A percentile compares a stretch with the other conserved stretches of the same genome.
These are phyloP conservation scores for Hyaloscypha hepaticicola DNA, from an alignment of 495 filamentous ascomycete species.

Conservation along the genomic window DNA sequence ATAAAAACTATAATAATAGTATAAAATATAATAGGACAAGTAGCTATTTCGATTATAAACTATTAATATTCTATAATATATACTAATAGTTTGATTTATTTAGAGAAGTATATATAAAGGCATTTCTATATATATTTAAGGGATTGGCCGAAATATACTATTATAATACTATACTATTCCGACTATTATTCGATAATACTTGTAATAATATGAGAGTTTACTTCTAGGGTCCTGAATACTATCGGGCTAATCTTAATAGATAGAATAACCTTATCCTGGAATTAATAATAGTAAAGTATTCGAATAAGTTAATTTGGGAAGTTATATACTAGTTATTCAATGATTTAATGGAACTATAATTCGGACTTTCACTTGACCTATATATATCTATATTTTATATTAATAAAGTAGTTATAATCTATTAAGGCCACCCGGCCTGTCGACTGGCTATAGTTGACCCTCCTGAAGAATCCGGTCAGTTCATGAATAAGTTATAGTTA, in stretches of 20 bases:
- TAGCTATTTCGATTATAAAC: background rate
- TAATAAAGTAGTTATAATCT: background rate
- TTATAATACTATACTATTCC: background rate
- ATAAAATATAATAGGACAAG: background rate
- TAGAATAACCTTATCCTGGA: background rate
- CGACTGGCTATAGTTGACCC: background rate
- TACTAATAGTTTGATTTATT: background rate
- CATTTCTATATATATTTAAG: background rate
- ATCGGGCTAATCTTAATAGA: background rate
- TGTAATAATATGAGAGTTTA: background rate
- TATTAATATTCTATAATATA: background rate
- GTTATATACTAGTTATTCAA: too few species aligned
- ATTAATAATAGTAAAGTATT: background rate
- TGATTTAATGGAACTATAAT: background rate
- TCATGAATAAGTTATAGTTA: too few species aligned
- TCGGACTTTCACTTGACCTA: background rate
- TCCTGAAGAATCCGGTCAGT: too few species aligned
- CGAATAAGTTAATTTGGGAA: background rate
- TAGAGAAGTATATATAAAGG: background rate
- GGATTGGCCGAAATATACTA: background rate
- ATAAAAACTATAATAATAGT: background rate
- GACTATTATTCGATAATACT: background rate
- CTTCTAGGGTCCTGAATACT: too few species aligned
- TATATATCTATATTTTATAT: background rate
- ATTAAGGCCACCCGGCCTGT: background rate